Percentiles rank a stretch among this genome's conserved stretches.
Conservation (phyloP, 352 stramenopile species). For the Globisporangium paddicum region DNA sequence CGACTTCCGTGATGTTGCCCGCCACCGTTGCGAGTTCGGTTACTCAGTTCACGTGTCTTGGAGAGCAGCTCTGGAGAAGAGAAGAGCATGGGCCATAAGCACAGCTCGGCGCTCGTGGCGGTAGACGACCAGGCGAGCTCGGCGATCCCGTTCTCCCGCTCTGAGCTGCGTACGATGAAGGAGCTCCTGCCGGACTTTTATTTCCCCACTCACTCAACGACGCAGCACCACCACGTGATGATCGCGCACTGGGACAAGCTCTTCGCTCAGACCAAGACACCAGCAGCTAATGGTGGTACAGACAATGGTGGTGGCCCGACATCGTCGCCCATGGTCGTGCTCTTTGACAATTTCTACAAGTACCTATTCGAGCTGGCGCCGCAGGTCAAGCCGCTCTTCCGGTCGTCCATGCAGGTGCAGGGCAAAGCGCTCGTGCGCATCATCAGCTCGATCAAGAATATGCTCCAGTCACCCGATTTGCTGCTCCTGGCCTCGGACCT, state of each 20-base stretch:
- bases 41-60: no score
- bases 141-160: conserved; percentile 12
- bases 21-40: no score
- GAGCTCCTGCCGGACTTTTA: conserved; percentile 27
- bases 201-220: conserved; percentile 20
- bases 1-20: not conserved
- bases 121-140: conserved; percentile 13
- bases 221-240: conserved; percentile 15
- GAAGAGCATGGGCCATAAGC: not conserved
- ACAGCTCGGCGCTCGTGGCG: conserved; percentile 13
- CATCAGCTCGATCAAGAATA: conserved; percentile 31
- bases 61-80: not conserved
- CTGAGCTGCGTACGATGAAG: conserved; percentile 16
- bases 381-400: conserved; percentile 36
- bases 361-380: conserved; percentile 30
- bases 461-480: conserved; percentile 27
- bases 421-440: conserved; percentile 36
- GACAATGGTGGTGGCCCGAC: conserved; percentile 1
- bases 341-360: conserved; percentile 43
- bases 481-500: conserved; percentile 22
- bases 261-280: conserved; percentile 18
- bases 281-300: not conserved
- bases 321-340: conserved; percentile 24
- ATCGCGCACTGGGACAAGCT: conserved; percentile 26
- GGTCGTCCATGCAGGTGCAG: conserved; percentile 33